phyloP scores from a whole-genome alignment of 2,329 filamentous ascomycete species.

The Endothia cerciana region DNA sequence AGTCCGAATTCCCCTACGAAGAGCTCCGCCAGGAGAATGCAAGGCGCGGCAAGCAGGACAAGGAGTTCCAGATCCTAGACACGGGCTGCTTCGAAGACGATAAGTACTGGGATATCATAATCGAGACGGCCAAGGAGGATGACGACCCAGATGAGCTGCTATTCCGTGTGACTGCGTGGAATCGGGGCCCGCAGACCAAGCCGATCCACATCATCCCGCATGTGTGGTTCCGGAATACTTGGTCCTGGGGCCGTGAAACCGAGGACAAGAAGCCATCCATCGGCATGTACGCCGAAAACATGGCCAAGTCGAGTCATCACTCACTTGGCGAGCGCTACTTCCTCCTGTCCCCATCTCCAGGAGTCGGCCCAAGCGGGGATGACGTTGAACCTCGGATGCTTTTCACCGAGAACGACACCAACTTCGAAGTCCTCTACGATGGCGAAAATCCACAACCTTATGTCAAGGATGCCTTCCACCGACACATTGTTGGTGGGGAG shows the following conservation, averaged over 20 bases:
- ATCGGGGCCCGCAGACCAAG: slow-evolving; percentile 86
- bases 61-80: slow-evolving; percentile 90
- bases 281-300: slow-evolving; percentile 64
- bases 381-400: slow-evolving; percentile 85
- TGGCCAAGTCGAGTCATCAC: slow-evolving; percentile 77
- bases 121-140: slow-evolving; percentile 93
- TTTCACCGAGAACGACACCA: slow-evolving; percentile 96
- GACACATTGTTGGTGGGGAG: slow-evolving; percentile 81
- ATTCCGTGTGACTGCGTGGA: slow-evolving; percentile 96
- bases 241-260: slow-evolving; percentile 87
- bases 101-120: slow-evolving; percentile 95
- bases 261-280: slow-evolving; percentile 81
- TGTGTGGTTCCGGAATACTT: slow-evolving; percentile 96
- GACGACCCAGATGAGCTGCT: slow-evolving; percentile 89
- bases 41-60: slow-evolving; percentile 72
- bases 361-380: slow-evolving; percentile 74
- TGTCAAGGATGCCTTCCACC: slow-evolving; percentile 95
- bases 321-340: slow-evolving; percentile 83
- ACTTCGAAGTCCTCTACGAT: slow-evolving; percentile 75
- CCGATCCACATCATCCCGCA: slow-evolving; percentile 93
- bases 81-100: slow-evolving; percentile 87
- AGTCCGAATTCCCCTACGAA: slow-evolving; percentile 89
- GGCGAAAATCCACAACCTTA: slow-evolving; percentile 80
- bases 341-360: slow-evolving; percentile 86
- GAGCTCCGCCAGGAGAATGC: slow-evolving; percentile 85